Percentiles rank a stretch among this genome's conserved stretches.
Conservation (phyloP, 2,329 filamentous ascomycete genomes). For the Cyclaneusma minus region DNA sequence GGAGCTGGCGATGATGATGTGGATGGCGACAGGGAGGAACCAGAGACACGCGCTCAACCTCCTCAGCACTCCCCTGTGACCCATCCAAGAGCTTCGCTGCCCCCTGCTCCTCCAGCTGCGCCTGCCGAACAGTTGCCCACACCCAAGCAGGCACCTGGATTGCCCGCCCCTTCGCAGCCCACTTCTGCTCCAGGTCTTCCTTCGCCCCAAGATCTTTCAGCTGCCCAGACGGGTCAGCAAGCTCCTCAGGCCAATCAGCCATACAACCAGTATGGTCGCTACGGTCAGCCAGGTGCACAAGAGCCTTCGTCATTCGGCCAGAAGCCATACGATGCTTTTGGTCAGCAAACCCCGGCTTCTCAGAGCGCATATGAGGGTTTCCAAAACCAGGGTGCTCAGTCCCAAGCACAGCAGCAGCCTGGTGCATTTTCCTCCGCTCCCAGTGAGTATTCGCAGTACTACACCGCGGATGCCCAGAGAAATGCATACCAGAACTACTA, state of each 20-base stretch:
- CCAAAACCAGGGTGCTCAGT: constrained; percentile 41
- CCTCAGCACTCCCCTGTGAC: constrained; percentile 84
- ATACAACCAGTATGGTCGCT: constrained; percentile 56
- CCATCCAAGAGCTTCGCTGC: constrained; percentile 72
- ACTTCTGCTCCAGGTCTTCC: constrained; percentile 20
- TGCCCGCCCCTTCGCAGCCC: constrained; percentile 32
- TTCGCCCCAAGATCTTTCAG: constrained; percentile 20
- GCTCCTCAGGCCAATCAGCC: constrained; percentile 15
- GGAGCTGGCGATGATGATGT: constrained; percentile 67
- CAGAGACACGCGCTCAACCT: constrained; percentile 85
- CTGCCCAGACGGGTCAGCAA: constrained; percentile 22
- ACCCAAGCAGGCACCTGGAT: constrained; percentile 25
- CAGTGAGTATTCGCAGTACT: constrained; percentile 73
- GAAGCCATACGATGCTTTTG: constrained; percentile 81
- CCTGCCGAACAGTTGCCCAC: constrained; percentile 36
- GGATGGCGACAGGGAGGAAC: constrained; percentile 86
- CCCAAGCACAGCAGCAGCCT: constrained; percentile 39
- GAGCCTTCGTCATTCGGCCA: constrained; percentile 47
- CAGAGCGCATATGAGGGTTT: constrained; percentile 47
- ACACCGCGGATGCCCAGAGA: constrained; percentile 60
- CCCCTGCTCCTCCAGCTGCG: constrained; percentile 48
- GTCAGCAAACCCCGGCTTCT: constrained; percentile 48
- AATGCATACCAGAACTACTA: constrained; percentile 64
- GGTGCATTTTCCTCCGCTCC: constrained; percentile 59
- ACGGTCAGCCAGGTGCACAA: constrained; percentile 42